phyloP scores from a whole-genome alignment of 139 green algal genomes.

The Closterium sp. region DNA sequence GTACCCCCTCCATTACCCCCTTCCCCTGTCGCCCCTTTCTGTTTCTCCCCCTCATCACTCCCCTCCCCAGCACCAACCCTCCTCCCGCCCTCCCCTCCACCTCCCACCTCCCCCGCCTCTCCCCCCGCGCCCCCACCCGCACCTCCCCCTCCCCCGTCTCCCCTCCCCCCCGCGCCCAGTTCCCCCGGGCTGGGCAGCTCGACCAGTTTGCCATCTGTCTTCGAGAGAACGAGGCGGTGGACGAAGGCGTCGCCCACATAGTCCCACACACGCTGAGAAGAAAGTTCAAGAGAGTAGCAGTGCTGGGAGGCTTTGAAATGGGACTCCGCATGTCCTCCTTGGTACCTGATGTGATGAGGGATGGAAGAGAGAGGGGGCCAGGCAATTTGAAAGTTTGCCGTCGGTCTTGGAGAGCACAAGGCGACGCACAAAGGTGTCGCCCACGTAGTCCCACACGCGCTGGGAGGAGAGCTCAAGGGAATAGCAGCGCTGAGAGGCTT shows the following conservation, averaged over 20 bases:
- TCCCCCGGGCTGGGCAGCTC: conserved; percentile 72
- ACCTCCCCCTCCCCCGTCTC: background rate
- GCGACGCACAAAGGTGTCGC: conserved; percentile 93
- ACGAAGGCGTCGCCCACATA: conserved; percentile 95
- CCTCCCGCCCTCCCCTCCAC: background rate
- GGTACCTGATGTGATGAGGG: conserved; percentile 69
- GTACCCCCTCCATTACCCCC: background rate
- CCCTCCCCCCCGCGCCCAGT: background rate
- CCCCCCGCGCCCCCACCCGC: background rate
- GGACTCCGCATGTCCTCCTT: conserved; percentile 70
- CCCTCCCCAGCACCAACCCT: background rate
- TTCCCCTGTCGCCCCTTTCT: background rate
- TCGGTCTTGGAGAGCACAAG: conserved; percentile 89
- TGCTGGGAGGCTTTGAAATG: conserved; percentile 84
- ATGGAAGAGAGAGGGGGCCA: background rate
- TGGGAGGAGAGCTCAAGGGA: conserved; percentile 90
- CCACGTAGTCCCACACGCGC: conserved; percentile 95
- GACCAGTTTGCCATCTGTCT: conserved; percentile 90
- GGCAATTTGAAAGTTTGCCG: too few relatives aligned
- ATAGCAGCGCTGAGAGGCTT: conserved; percentile 83
- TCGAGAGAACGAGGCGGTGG: conserved; percentile 91
- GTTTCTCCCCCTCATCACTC: background rate
- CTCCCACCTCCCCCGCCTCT: background rate
- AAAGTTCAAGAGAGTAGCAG: conserved; percentile 91
- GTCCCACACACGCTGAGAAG: conserved; percentile 93